Evolutionary conservation across 2,329 filamentous ascomycete genomes (phyloP), one percentile per base, ranked within the genome.

Genomic region (Periconia sp.): DNA sequence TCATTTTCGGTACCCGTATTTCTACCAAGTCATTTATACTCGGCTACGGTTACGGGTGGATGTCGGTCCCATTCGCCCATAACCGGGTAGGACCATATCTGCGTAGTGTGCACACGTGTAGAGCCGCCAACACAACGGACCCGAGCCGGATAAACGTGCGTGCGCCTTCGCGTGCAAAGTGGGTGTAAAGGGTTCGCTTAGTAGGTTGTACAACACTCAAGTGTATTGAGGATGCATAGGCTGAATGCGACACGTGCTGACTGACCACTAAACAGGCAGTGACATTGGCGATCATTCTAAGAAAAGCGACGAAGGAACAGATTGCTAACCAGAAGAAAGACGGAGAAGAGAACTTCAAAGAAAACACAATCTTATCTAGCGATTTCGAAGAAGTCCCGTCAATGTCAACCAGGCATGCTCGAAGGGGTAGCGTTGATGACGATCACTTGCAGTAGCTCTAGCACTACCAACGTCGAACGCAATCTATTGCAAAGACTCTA

Each of bases 101-200:
- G n/a, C 21, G 15, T 11, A 11, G n/a, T 32, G 12, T 32, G 21
- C 13, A 36, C 30, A 44, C 35, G 23, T 44, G 41, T 25, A 28
- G 9, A 21, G 11, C 23, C 4, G 11, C 36, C 29, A 13, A 17
- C 12, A 15, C n/a, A 10, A 28, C 17, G 22, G 40, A 37, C 22
- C 8, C 28, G 26, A 44, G 23, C 35, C 30, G 41, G 35, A 19
- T 34, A 39, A 24, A 34, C 24, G 13, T 19, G 13, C 39, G 19
- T 23, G 12, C 9, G 25, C 32, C 17, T 41, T 17, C 33, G 31
- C 4, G 24, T 18, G 33, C 31, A 24, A 41, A 11, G 13, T 8
- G 30, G 25, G 23, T 25, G n/a, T 21, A 36, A 17, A 12, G 34
- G 24, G 26, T 15, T 42, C 25, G 25, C 18, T 18, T 23, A 31